These are phyloP conservation scores for Passalora sequoiae DNA, from an alignment of 2,329 filamentous ascomycete species.

Conservation along the genomic window DNA sequence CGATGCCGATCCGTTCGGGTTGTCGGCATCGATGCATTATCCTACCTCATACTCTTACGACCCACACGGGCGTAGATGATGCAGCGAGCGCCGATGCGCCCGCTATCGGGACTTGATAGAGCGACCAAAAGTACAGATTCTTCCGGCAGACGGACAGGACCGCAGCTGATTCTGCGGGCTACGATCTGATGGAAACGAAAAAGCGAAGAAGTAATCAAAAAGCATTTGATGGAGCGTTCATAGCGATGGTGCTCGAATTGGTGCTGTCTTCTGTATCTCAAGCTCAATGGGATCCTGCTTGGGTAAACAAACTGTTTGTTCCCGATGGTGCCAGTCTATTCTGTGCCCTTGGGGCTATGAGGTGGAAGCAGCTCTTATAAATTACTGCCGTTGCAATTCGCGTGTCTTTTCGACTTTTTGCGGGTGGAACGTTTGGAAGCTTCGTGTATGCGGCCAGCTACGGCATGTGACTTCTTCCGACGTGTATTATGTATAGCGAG, in stretches of 20 bases:
- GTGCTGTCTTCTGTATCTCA: too few relatives aligned
- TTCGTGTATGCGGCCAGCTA: too few relatives aligned
- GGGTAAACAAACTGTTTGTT: too few relatives aligned
- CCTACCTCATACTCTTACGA: conserved; percentile 18
- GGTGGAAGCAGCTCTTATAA: too few relatives aligned
- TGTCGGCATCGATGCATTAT: conserved; percentile 75
- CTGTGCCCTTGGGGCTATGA: too few relatives aligned
- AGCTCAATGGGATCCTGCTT: too few relatives aligned
- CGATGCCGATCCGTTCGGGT: conserved; percentile 87
- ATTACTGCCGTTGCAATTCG: too few relatives aligned
- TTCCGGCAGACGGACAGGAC: conserved; percentile 11
- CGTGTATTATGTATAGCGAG: too few relatives aligned
- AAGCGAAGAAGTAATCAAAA: not conserved
- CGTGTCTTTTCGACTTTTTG: too few relatives aligned
- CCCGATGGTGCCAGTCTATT: too few relatives aligned
- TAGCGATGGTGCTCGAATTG: conserved; percentile 14
- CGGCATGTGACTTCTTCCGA: too few relatives aligned
- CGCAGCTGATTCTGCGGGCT: conserved; percentile 15
- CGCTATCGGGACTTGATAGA: not conserved
- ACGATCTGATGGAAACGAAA: conserved; percentile 13
- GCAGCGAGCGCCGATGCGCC: not conserved
- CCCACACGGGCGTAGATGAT: conserved; percentile 17
- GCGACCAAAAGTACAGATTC: conserved; percentile 3
- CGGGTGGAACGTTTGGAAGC: too few relatives aligned
- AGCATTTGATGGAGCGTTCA: conserved; percentile 8